phyloP scores from a whole-genome alignment of 371 early-diverging fungal genomes.

The Mortierella sp. region DNA sequence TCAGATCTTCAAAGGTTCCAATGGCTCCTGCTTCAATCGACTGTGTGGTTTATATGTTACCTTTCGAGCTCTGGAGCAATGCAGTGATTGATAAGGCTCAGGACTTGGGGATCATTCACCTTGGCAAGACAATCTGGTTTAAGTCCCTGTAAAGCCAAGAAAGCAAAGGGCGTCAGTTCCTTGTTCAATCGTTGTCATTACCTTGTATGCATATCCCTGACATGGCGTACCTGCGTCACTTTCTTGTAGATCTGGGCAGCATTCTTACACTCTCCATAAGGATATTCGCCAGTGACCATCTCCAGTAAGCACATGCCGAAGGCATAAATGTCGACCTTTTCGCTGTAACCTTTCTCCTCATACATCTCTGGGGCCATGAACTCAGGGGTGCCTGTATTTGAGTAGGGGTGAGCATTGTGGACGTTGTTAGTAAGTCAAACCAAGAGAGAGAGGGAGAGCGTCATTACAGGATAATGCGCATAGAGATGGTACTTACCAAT shows the following conservation, averaged over 20 bases:
- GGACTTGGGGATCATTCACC: conserved; percentile 78
- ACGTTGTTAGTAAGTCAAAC: neutral
- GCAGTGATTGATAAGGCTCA: conserved; percentile 81
- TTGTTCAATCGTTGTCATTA: neutral
- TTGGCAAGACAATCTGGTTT: conserved; percentile 82
- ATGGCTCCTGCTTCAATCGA: neutral
- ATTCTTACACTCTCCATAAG: conserved; percentile 90
- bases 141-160: conserved; percentile 63
- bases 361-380: conserved; percentile 98
- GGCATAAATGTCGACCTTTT: conserved; percentile 93
- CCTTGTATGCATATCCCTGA: neutral
- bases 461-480: neutral
- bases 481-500: conserved; percentile 68
- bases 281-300: conserved; percentile 91
- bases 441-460: neutral
- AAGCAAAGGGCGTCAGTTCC: neutral
- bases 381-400: conserved; percentile 85
- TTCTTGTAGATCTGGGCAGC: conserved; percentile 90
- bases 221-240: conserved; percentile 66
- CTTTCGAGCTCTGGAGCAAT: conserved; percentile 77
- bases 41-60: conserved; percentile 26
- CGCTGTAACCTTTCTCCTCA: conserved; percentile 88
- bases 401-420: neutral
- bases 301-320: conserved; percentile 94
- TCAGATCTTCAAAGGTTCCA: neutral